phyloP scores from a whole-genome alignment of 2,329 filamentous ascomycete species.

The Paraphaeosphaeria minitans region DNA sequence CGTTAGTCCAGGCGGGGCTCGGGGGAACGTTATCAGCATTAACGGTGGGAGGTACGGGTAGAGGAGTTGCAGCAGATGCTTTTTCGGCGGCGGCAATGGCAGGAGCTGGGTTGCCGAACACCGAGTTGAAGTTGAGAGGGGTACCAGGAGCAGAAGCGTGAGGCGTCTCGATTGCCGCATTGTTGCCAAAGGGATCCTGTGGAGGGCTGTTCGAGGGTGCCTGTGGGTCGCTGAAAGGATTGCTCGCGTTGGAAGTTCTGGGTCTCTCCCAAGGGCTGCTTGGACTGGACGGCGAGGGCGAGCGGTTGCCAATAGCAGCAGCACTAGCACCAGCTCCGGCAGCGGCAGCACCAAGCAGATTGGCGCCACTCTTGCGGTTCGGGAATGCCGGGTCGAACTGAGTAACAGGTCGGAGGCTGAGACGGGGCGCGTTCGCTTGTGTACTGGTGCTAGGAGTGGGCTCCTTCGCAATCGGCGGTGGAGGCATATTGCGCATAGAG shows the following conservation, averaged over 20 bases:
- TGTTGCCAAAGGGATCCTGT: conserved; percentile 64
- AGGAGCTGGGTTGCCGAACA: conserved; percentile 39
- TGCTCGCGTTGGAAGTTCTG: conserved; percentile 51
- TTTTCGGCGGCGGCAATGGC: conserved; percentile 52
- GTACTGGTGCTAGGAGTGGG: conserved; percentile 47
- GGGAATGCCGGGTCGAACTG: conserved; percentile 76
- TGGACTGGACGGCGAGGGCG: conserved; percentile 29
- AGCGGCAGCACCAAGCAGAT: conserved; percentile 39
- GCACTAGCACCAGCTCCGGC: conserved; percentile 31
- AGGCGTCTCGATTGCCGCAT: conserved; percentile 45
- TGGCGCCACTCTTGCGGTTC: conserved; percentile 48
- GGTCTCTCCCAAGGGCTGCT: conserved; percentile 49
- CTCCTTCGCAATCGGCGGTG: conserved; percentile 27
- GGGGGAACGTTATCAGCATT: conserved; percentile 52
- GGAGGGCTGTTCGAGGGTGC: conserved; percentile 49
- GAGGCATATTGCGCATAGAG: conserved; percentile 31
- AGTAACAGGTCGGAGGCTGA: conserved; percentile 84
- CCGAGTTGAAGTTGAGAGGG: conserved; percentile 28
- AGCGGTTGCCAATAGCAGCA: conserved; percentile 20
- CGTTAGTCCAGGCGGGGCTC: conserved; percentile 67
- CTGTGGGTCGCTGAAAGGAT: conserved; percentile 71
- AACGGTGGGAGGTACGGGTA: conserved; percentile 53
- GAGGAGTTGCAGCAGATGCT: conserved; percentile 47
- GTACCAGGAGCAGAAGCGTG: conserved; percentile 34
- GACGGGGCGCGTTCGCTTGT: conserved; percentile 63